Evolutionary conservation across 2,329 filamentous ascomycete genomes (phyloP).

Genomic region (Coccinonectria pachysandricola): DNA sequence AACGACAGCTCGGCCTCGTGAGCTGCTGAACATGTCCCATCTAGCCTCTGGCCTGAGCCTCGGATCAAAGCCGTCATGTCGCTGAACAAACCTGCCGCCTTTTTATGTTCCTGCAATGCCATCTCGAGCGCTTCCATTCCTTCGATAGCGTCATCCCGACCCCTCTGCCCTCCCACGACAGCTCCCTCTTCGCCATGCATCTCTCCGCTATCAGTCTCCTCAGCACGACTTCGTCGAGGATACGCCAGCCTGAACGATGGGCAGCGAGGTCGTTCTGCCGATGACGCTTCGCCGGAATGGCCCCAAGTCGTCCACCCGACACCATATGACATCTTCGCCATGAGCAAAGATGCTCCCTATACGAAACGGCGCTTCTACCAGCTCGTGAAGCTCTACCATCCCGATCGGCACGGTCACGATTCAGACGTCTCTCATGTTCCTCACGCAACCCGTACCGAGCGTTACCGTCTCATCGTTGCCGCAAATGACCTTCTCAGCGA

Average conservation of each 20-base stretch:
- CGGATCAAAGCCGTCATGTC: conserved; percentile 10
- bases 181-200: neutral
- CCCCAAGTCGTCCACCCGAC: conserved; percentile 48
- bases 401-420: conserved; percentile 49
- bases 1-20: conserved; percentile 7
- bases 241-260: conserved; percentile 14
- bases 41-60: conserved; percentile 5
- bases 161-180: conserved; percentile 2
- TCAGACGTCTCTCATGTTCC: conserved; percentile 24
- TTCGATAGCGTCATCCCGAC: conserved; percentile 16
- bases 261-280: conserved; percentile 2
- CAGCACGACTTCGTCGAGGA: conserved; percentile 4
- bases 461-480: conserved; percentile 79
- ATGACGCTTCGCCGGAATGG: conserved; percentile 28
- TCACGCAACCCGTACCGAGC: conserved; percentile 60
- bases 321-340: conserved; percentile 80
- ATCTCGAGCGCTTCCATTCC: conserved; percentile 6
- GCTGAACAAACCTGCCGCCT: conserved; percentile 10
- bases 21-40: conserved; percentile 11
- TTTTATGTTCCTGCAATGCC: conserved; percentile 13
- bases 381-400: conserved; percentile 92
- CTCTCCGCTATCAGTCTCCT: neutral
- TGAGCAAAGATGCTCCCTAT: conserved; percentile 53
- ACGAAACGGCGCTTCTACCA: conserved; percentile 78
- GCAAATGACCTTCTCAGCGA: conserved; percentile 85